phyloP scores from a whole-genome alignment of 257 asterid species.

The Rehmannia glutinosa region DNA sequence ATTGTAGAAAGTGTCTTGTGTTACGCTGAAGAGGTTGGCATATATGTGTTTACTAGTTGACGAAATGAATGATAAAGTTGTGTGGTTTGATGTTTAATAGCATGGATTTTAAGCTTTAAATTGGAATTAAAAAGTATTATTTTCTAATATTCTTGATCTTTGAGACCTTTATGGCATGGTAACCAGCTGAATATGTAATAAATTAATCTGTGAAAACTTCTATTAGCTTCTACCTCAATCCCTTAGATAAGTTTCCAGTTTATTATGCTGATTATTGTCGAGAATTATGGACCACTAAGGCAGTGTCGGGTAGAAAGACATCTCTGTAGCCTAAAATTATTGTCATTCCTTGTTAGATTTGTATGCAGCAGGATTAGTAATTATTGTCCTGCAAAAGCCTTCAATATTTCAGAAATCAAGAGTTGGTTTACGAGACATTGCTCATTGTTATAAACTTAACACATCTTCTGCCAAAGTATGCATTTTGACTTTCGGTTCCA shows the following conservation, averaged over 20 bases:
- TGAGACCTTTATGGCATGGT: not conserved
- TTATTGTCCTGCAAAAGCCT: not conserved
- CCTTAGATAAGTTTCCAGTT: no score
- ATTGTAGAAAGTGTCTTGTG: no score
- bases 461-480: no score
- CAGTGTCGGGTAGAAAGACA: no score
- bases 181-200: not conserved
- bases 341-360: not conserved
- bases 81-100: no score
- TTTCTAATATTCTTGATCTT: not conserved
- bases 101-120: not conserved
- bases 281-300: no score
- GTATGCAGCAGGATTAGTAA: not conserved
- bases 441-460: no score
- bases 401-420: not conserved
- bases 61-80: no score
- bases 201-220: not conserved
- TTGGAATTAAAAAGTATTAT: not conserved
- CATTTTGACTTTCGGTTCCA: not conserved
- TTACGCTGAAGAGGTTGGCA: no score
- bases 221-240: no score
- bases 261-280: no score
- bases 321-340: not conserved
- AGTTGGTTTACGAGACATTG: not conserved
- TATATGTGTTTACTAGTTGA: no score